Evolutionary conservation across 2,329 filamentous ascomycete species (phyloP).

Genomic region (Hypoxylon sp.): DNA sequence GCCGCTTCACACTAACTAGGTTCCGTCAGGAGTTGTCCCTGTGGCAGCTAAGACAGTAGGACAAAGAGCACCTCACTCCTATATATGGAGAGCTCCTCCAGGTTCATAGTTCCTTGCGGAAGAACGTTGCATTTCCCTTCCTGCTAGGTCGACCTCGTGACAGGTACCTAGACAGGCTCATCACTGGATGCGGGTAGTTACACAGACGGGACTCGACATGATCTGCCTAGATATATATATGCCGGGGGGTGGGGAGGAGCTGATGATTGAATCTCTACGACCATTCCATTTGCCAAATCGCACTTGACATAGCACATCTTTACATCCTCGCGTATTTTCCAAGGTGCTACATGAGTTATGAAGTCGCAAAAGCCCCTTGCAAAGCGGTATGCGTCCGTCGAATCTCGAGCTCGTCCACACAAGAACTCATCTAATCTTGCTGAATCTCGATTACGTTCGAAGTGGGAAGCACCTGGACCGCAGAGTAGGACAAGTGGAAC

Average conservation of each 20-base stretch:
- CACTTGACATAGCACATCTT: background rate
- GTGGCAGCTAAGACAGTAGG: too few species aligned
- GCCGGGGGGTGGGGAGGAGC: too few species aligned
- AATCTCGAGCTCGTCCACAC: background rate
- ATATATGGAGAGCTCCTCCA: too few species aligned
- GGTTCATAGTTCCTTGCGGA: too few species aligned
- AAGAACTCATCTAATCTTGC: background rate
- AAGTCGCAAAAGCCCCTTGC: background rate
- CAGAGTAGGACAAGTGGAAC: background rate
- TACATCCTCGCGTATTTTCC: background rate
- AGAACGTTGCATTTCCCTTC: too few species aligned
- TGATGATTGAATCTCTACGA: background rate
- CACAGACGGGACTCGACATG: conserved; percentile 29
- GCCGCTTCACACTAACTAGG: conserved; percentile 5
- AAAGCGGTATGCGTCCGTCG: background rate
- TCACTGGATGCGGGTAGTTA: conserved; percentile 3
- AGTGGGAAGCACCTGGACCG: background rate
- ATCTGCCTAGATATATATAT: conserved; percentile 14
- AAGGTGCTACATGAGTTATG: background rate
- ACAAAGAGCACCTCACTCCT: too few species aligned
- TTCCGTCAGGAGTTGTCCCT: too few species aligned
- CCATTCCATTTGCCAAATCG: background rate
- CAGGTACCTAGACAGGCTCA: too few species aligned
- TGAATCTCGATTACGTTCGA: too few species aligned
- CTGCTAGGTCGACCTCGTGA: too few species aligned